Evolutionary conservation across 2,329 filamentous ascomycete species (phyloP).

Genomic region (Karstenula rhodostoma): DNA sequence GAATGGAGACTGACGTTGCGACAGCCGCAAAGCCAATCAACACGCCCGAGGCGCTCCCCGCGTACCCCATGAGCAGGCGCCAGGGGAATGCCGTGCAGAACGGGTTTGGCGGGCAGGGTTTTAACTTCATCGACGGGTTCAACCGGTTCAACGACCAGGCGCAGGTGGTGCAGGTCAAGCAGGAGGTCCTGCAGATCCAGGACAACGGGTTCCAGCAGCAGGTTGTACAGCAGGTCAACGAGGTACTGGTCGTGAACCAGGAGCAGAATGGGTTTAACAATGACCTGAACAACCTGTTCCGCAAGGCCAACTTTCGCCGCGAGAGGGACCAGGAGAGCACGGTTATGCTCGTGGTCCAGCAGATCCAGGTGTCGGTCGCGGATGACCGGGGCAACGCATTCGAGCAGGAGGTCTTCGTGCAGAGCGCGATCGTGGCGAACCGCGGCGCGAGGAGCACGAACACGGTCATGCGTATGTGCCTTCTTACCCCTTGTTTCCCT

Average conservation of each 20-base stretch:
- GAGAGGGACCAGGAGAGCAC: constrained; percentile 29
- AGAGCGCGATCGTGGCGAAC: constrained; percentile 40
- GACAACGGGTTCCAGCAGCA: constrained; percentile 35
- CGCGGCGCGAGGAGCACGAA: constrained; percentile 31
- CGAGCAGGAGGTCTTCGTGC: constrained; percentile 40
- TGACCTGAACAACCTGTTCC: constrained; percentile 43
- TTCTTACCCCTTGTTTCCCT: not conserved
- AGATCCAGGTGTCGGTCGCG: constrained; percentile 38
- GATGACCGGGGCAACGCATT: constrained; percentile 34
- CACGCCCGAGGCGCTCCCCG: constrained; percentile 24
- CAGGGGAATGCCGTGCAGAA: constrained; percentile 27
- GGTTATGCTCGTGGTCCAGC: constrained; percentile 42
- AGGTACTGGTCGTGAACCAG: constrained; percentile 40
- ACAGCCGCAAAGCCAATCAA: constrained; percentile 39
- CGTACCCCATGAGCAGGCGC: constrained; percentile 24
- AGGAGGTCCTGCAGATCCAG: constrained; percentile 37
- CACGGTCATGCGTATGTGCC: constrained; percentile 37
- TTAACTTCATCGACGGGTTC: constrained; percentile 44
- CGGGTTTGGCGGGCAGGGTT: constrained; percentile 30
- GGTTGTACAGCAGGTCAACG: constrained; percentile 37
- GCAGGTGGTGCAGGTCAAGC: constrained; percentile 38
- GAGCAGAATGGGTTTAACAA: constrained; percentile 41
- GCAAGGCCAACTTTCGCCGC: constrained; percentile 36
- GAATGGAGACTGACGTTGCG: constrained; percentile 20
- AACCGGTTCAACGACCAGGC: constrained; percentile 42